Evolutionary conservation across 345 rosid genomes (phyloP), one percentile per base, ranked within the genome.

Genomic region (Boechera retrofracta): DNA sequence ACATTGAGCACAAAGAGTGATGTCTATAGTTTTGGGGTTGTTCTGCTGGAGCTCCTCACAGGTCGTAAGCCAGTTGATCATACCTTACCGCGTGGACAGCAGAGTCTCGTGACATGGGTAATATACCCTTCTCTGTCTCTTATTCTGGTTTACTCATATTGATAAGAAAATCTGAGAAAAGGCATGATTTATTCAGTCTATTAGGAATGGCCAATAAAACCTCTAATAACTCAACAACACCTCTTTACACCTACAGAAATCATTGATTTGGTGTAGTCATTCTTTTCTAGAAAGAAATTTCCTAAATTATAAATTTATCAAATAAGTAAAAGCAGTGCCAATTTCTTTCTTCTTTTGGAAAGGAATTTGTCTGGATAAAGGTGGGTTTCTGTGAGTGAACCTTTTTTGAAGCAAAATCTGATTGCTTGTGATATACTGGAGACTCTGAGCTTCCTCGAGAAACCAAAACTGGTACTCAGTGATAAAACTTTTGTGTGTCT

Each of bases 101-200:
- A 91, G 85, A 89, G 97, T 82, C 87, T 91, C 10, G 94, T 91
- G 60, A 91, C 92, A 72, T 91, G 97, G 97, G 97, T 87, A 84
- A 71, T 66, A 63, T 9, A 39, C 31, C 32, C 62, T 60, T 60
- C 13, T 68, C 69, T 62, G 42, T 26, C 16, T 26, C 65, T 7
- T 42, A 16, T 33, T 54, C 26, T 77, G 28, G 6, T 62, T 69
- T 36, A 55, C 52, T 55, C 35, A 11, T 53, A 39, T 42, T 42
- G 38, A 76, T 42, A 21, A 52, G 13, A 42, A 32, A 31, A 21
- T 12, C 56, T 26, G 39, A 7, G 21, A 3, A 18, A 16, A 71
- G 45, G 21, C 66, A 32, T 70, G 13, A 42, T 32, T 58, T 59
- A 32, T 44, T 45, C 26, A 33, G 36, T 59, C 38, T 44, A 45